phyloP scores from a whole-genome alignment of 2,329 filamentous ascomycete genomes.

The Tolypocladium guangdongense region DNA sequence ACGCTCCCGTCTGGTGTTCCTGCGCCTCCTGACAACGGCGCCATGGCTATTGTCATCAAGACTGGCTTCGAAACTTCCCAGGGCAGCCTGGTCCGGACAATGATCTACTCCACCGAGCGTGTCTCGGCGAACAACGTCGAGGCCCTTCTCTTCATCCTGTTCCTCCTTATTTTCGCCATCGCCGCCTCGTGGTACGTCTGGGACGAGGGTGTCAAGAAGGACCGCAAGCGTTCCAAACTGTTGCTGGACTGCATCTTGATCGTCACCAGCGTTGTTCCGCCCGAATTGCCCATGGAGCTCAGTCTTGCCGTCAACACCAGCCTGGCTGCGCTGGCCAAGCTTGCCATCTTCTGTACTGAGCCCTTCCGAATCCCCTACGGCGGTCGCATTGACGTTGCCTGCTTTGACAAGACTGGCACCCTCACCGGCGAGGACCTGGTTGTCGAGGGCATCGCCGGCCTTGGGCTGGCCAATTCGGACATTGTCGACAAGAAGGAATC shows the following conservation, averaged over 20 bases:
- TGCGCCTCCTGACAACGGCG: constrained; percentile 82
- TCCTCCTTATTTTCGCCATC: constrained; percentile 89
- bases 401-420: constrained; percentile 98
- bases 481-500: constrained; percentile 55
- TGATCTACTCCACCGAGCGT: constrained; percentile 98
- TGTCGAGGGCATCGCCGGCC: constrained; percentile 89
- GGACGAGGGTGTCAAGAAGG: constrained; percentile 88
- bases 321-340: constrained; percentile 86
- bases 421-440: constrained; percentile 93
- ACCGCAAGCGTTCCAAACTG: constrained; percentile 94
- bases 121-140: constrained; percentile 98
- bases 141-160: constrained; percentile 93
- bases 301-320: constrained; percentile 96
- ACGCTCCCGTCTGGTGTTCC: constrained; percentile 67
- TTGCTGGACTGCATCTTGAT: constrained; percentile 96
- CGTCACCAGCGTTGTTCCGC: constrained; percentile 95
- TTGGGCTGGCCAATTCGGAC: constrained; percentile 59
- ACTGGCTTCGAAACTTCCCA: constrained; percentile 98
- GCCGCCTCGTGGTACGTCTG: constrained; percentile 99
- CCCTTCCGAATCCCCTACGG: constrained; percentile 97
- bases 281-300: constrained; percentile 95
- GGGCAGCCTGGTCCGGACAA: constrained; percentile 91
- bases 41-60: constrained; percentile 88
- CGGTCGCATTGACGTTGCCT: constrained; percentile 89
- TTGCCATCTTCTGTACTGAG: constrained; percentile 96